Base-by-base conservation (phyloP, 2,329 filamentous ascomycete species). In the Penicillium sp. region DNA sequence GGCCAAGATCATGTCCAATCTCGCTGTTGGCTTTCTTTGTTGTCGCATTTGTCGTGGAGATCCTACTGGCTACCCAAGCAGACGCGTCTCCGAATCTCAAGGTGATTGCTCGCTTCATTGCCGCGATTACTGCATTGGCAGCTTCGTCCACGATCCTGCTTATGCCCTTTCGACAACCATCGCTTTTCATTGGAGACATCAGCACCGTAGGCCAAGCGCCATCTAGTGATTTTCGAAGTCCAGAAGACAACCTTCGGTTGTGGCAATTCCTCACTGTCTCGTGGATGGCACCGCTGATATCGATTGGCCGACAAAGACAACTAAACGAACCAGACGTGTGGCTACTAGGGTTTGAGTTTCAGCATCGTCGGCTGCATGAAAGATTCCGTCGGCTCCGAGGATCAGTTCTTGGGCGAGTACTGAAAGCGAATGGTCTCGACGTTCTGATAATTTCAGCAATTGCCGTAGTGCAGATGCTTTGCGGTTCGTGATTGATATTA, bases 241-340 rank as follows among this genome's bases (percentile, higher is more conserved):
- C 89, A 0, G 89, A 95, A 61, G 89, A 95, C 53, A 81, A 85
- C 48, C 62, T 94, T 16, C 85, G 77, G 0, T 71, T 90, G 1
- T 89, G 87, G 77, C 85, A 90, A 51, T 95, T 87, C 67, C 85
- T 91, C 78, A 83, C 80, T 4, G 84, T 94, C 18, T 86, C 80
- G 0, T 95, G 89, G 89, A 83, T 94, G 68, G 71, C 73, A 1
- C 84, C 88, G 0, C 67, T 94, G 5, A 87, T 94, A 9, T 68
- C 71, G 1, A 64, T 81, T 16, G 87, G 84, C 1, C 77, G 73
- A 28, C 69, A 72, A 19, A 73, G 80, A 27, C 83, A 88, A 51
- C 70, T 95, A 7, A 70, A 88, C 23, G 82, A 89, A 26, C 77
- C 83, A 25, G 87, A 95, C 58, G 84, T 95, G 2, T 95, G 89